A percentile compares a stretch with the other conserved stretches of the same genome.
phyloP scores from a whole-genome alignment of 148 eudicot species.

The Drosera capensis region DNA sequence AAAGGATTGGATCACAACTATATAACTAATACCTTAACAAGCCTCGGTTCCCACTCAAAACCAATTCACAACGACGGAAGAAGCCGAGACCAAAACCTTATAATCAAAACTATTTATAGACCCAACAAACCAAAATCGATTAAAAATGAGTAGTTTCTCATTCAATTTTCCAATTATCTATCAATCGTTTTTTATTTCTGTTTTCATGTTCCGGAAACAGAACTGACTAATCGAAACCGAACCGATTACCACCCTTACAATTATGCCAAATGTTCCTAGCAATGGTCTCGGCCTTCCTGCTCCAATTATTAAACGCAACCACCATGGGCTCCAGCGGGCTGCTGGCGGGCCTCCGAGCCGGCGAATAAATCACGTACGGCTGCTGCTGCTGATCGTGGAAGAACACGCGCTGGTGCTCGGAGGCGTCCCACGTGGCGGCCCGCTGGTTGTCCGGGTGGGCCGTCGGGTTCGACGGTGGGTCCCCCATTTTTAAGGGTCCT shows the following conservation, averaged over 20 bases:
- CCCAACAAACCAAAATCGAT: too few species aligned
- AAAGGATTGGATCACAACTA: not conserved
- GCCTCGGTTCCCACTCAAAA: too few species aligned
- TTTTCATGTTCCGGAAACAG: not conserved
- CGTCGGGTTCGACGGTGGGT: too few species aligned
- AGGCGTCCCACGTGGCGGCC: constrained; percentile 52
- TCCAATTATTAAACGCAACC: constrained; percentile 40
- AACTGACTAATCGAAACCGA: not conserved
- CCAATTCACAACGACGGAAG: too few species aligned
- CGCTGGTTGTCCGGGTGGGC: constrained; percentile 52
- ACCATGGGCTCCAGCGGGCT: constrained; percentile 37
- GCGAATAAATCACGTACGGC: constrained; percentile 25
- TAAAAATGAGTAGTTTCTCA: too few species aligned
- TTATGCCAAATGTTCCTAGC: constrained; percentile 55
- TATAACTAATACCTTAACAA: too few species aligned
- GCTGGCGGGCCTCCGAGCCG: constrained; percentile 25
- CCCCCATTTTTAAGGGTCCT: too few species aligned
- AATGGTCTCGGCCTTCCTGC: constrained; percentile 32
- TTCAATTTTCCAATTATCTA: not conserved
- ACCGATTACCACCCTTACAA: constrained; percentile 11
- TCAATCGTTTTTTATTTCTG: not conserved
- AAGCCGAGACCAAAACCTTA: too few species aligned
- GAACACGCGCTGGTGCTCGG: constrained; percentile 17
- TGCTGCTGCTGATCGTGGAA: constrained; percentile 39
- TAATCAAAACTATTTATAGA: too few species aligned